Evolutionary conservation across 495 filamentous ascomycete genomes (phyloP).

Genomic region (Talaromyces nanjingensis): DNA sequence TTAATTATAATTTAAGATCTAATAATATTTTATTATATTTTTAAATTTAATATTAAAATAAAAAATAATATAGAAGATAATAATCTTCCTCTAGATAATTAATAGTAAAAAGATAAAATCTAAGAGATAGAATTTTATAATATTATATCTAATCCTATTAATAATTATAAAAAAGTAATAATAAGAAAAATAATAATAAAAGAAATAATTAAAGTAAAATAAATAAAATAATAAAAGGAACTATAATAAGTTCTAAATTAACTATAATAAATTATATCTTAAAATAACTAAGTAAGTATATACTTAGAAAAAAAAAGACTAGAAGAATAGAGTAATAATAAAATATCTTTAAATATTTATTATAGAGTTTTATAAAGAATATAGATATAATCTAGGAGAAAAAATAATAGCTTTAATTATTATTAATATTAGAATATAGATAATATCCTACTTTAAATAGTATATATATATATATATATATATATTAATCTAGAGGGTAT

Average conservation of each 20-base stretch:
- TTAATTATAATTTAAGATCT: neutral
- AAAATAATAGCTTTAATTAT: neutral
- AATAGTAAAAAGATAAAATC: neutral
- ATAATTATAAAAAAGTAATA: neutral
- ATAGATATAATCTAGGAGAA: neutral
- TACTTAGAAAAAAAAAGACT: too few species aligned
- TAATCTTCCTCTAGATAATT: too few species aligned
- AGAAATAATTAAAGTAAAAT: neutral
- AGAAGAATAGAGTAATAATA: too few species aligned
- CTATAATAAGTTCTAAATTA: neutral
- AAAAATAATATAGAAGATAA: neutral
- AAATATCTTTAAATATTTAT: too few species aligned
- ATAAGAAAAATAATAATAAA: too few species aligned
- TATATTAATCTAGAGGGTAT: too few species aligned
- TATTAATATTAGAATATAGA: neutral
- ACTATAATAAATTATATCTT: neutral
- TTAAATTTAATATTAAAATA: neutral
- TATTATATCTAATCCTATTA: neutral
- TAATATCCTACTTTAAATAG: too few species aligned
- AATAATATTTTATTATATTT: neutral
- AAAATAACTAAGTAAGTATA: neutral
- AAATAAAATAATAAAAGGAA: neutral
- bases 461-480: too few species aligned
- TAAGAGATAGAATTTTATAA: neutral
- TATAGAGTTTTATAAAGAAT: neutral